A percentile compares a stretch with the other conserved stretches of the same genome.
Evolutionary conservation across 257 asterid species (phyloP).

Genomic region (Solanum infundibuliforme): DNA sequence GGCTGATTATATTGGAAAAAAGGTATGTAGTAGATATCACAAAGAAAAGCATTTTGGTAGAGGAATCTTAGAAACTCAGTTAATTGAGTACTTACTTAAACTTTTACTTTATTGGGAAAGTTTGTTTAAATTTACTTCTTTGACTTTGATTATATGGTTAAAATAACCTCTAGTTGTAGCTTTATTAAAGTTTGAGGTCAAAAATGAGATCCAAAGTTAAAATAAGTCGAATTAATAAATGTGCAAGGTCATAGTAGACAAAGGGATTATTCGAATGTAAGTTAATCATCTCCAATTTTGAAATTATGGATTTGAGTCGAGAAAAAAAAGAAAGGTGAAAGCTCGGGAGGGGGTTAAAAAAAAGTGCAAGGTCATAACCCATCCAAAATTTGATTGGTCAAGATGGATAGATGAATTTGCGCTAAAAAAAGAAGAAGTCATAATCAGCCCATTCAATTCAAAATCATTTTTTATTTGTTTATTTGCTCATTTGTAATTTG

Average conservation of each 20-base stretch:
- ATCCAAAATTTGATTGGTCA: not conserved
- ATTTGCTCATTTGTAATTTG: not conserved
- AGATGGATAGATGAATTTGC: not conserved
- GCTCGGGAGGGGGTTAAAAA: no score
- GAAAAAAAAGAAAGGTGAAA: no score
- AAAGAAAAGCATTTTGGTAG: not conserved
- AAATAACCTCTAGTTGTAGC: not conserved
- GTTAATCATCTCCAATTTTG: no score
- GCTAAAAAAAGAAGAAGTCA: not conserved
- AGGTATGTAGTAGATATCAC: conserved; percentile 3
- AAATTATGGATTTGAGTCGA: no score
- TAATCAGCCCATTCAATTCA: not conserved
- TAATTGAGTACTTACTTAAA: not conserved
- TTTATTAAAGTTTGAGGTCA: not conserved
- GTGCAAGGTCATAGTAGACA: not conserved
- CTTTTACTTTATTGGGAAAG: not conserved
- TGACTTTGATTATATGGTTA: no score
- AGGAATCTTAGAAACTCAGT: no score
- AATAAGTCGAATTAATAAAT: no score
- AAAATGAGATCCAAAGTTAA: no score
- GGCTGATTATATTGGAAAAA: conserved; percentile 22
- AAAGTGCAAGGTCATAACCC: not conserved
- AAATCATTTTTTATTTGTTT: not conserved
- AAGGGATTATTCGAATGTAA: no score
- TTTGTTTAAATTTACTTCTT: not conserved